A percentile compares a stretch with the other conserved stretches of the same genome.
These are phyloP conservation scores for Thielaviopsis populi DNA, from an alignment of 2,329 filamentous ascomycete species.

Conservation along the genomic window DNA sequence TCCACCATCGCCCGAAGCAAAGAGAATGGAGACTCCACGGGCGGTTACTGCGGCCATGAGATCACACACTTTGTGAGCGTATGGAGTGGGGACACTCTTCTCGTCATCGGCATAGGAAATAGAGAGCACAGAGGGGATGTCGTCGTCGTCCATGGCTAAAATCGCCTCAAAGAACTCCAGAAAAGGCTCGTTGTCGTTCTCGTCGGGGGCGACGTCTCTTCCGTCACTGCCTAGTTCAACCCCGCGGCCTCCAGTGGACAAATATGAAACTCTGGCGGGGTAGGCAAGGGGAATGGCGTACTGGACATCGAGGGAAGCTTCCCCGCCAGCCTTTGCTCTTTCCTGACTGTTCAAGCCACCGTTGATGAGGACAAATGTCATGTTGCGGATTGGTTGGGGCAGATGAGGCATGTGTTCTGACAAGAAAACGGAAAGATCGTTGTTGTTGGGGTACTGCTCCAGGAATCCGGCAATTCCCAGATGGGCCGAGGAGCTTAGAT, in stretches of 20 bases:
- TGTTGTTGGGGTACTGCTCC: conserved; percentile 32
- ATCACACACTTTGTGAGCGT: conserved; percentile 38
- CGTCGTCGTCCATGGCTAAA: conserved; percentile 28
- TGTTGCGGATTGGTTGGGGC: conserved; percentile 26
- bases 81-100: conserved; percentile 35
- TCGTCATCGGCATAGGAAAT: conserved; percentile 46
- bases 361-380: conserved; percentile 29
- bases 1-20: conserved; percentile 37
- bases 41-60: conserved; percentile 38
- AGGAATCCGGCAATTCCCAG: conserved; percentile 37
- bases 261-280: conserved; percentile 32
- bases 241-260: conserved; percentile 31
- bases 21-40: conserved; percentile 37
- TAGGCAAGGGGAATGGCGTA: conserved; percentile 33
- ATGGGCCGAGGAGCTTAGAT: conserved; percentile 20
- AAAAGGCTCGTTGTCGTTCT: conserved; percentile 40
- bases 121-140: conserved; percentile 40
- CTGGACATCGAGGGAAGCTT: conserved; percentile 35
- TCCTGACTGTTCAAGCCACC: conserved; percentile 31
- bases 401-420: conserved; percentile 25
- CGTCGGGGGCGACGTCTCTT: conserved; percentile 22
- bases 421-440: conserved; percentile 29
- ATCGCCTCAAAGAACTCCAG: conserved; percentile 38
- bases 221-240: conserved; percentile 28
- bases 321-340: conserved; percentile 26